Base-by-base conservation (phyloP, 371 early-diverging fungal genomes). In the Entomophthora muscae region DNA sequence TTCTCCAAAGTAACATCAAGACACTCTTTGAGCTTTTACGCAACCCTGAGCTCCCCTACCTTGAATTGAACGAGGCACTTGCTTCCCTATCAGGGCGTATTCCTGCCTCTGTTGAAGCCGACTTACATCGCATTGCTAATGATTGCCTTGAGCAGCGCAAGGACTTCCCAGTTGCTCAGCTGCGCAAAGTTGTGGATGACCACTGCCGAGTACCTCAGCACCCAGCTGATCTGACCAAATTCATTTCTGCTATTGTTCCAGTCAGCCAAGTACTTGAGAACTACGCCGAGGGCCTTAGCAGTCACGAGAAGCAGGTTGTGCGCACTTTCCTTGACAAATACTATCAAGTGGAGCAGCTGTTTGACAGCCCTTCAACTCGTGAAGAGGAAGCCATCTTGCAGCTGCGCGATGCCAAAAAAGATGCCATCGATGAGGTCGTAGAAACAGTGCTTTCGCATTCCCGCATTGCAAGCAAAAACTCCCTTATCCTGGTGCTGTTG, bases 21-120 rank as follows among this genome's bases (percentile, higher is more conserved):
- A 77, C 83, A 56, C 73, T 93, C 55, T 69, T 84, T 33, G 90
- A 85, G 64, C 73, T 86, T 1, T 75, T 94, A 66, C 78, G 79
- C 63, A 77, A 85, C 66, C 80, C 82, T 1, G 85, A 89, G 59
- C 80, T 97, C 51, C 98, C 98, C 24, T 88, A 84, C 78, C 76
- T 83, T 53, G 93, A 93, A 73, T 73, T 89, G 70, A 76, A 74
- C 63, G 80, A 89, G 66, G 79, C 87, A 31, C 78, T 95, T 57
- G 90, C 95, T 32, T 77, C 88, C 2, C 71, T 97, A 32, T 76
- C 85, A 63, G 88, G 93, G 66, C 88, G 97, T 68, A 83, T 96
- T 66, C 95, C 95, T 51, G 71, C 79, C 64, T 78, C 81, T 54
- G 75, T 95, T 63, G 84, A 86, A 30, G 30, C 71, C 1, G 70